Evolutionary conservation across 78 protist genomes (phyloP).

Genomic region (Dictyostelium citrinum): DNA sequence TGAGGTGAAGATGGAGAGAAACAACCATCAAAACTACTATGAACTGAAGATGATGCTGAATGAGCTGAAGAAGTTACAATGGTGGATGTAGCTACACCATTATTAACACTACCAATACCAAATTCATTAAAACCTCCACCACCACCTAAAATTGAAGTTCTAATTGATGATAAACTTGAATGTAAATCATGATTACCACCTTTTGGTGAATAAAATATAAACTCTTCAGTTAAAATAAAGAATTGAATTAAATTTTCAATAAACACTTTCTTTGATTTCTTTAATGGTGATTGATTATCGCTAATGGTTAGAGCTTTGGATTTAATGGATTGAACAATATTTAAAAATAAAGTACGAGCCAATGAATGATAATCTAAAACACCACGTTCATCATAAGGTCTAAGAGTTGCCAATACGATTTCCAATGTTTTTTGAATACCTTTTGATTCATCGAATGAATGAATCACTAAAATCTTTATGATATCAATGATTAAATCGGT

Average conservation of each 20-base stretch:
- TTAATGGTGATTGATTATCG: constrained; percentile 17
- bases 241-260: constrained; percentile 29
- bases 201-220: constrained; percentile 42
- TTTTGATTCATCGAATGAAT: constrained; percentile 17
- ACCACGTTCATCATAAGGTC: constrained; percentile 45
- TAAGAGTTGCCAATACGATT: constrained; percentile 36
- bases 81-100: background rate
- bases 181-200: constrained; percentile 10
- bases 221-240: constrained; percentile 37
- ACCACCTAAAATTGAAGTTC: background rate
- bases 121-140: background rate
- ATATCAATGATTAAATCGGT: constrained; percentile 53
- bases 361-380: constrained; percentile 27
- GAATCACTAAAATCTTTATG: constrained; percentile 43
- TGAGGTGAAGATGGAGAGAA: background rate
- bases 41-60: background rate
- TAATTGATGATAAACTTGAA: background rate
- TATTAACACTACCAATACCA: background rate
- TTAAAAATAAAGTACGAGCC: constrained; percentile 19
- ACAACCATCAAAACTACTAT: background rate
- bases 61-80: background rate
- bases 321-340: constrained; percentile 13
- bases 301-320: constrained; percentile 7
- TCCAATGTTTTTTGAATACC: constrained; percentile 39
- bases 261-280: background rate